phyloP scores from a whole-genome alignment of 2,329 filamentous ascomycete genomes.

The Fusarium floridanum region DNA sequence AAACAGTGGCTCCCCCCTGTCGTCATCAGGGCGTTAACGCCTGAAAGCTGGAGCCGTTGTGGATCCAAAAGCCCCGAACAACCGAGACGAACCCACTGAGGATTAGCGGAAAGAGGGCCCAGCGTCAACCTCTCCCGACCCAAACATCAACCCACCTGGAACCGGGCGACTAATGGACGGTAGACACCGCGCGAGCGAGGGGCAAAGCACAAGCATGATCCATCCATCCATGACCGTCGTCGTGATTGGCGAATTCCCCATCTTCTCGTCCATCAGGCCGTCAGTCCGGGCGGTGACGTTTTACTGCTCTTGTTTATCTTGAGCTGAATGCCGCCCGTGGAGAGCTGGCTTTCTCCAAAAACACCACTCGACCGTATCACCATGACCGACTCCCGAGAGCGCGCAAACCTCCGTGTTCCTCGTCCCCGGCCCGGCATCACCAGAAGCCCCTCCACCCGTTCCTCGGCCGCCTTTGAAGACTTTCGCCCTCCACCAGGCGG shows the following conservation, averaged over 20 bases:
- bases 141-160: slow-evolving; percentile 32
- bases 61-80: slow-evolving; percentile 17
- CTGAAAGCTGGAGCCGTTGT: slow-evolving; percentile 31
- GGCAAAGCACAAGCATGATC: slow-evolving; percentile 20
- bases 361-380: slow-evolving; percentile 16
- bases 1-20: background rate
- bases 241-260: slow-evolving; percentile 43
- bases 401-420: slow-evolving; percentile 47
- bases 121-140: slow-evolving; percentile 4
- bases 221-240: slow-evolving; percentile 25
- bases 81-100: slow-evolving; percentile 7
- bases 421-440: slow-evolving; percentile 39
- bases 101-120: slow-evolving; percentile 2
- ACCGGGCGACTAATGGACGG: slow-evolving; percentile 14
- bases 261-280: slow-evolving; percentile 13
- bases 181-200: slow-evolving; percentile 29
- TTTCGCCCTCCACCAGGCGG: slow-evolving; percentile 32
- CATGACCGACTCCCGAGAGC: slow-evolving; percentile 46
- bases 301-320: background rate
- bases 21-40: slow-evolving; percentile 1
- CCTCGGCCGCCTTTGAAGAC: slow-evolving; percentile 42
- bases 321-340: background rate
- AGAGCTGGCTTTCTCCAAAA: slow-evolving; percentile 18
- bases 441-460: slow-evolving; percentile 44
- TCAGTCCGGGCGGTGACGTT: slow-evolving; percentile 33